phyloP scores from a whole-genome alignment of 1,284 basidiomycete genomes.

The Puccinia novopanici region DNA sequence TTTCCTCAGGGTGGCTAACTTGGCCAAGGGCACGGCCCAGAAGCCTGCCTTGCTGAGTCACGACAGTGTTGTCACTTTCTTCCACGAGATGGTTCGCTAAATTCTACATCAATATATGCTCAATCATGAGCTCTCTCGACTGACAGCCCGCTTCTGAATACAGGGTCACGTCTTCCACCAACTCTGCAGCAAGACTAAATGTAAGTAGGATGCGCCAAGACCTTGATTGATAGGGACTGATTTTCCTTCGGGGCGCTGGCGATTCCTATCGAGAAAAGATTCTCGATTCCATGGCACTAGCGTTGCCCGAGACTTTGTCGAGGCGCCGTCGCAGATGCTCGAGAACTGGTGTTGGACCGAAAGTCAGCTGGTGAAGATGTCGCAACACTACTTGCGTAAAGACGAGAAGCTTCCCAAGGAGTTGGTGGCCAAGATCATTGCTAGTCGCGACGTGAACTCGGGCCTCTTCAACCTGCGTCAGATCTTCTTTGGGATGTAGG shows the following conservation, averaged over 20 bases:
- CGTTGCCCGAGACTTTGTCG: constrained; percentile 79
- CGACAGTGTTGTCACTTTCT: constrained; percentile 64
- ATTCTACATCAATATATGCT: constrained; percentile 60
- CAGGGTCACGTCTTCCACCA: constrained; percentile 85
- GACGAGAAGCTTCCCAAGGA: constrained; percentile 71
- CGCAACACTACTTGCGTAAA: constrained; percentile 71
- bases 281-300: constrained; percentile 57
- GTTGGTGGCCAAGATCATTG: constrained; percentile 75
- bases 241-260: background rate
- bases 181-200: constrained; percentile 71
- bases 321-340: constrained; percentile 83
- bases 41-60: constrained; percentile 80
- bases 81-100: constrained; percentile 62
- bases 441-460: constrained; percentile 77
- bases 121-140: background rate
- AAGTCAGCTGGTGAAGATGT: constrained; percentile 72
- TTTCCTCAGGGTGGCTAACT: constrained; percentile 68
- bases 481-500: constrained; percentile 67
- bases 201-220: constrained; percentile 58
- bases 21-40: constrained; percentile 76
- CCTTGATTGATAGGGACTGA: background rate
- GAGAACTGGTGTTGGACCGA: constrained; percentile 89
- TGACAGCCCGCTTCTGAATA: too few species aligned
- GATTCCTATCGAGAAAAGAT: constrained; percentile 68
- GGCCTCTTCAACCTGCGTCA: constrained; percentile 78